These are phyloP conservation scores for Fusarium scirpi DNA, from an alignment of 2,329 filamentous ascomycete species.

Conservation along the genomic window DNA sequence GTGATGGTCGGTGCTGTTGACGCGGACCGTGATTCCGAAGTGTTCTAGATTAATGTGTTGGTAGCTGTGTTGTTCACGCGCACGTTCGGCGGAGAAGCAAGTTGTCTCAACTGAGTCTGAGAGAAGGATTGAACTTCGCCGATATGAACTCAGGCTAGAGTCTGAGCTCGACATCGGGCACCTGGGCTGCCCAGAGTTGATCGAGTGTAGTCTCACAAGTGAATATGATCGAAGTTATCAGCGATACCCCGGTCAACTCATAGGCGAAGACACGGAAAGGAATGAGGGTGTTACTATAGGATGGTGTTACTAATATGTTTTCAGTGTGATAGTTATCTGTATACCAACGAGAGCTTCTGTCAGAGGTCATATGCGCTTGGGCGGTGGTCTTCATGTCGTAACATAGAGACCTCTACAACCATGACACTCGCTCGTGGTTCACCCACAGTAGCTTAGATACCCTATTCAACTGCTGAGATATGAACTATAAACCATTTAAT, in stretches of 20 bases:
- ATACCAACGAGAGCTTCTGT: not conserved
- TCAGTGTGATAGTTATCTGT: not conserved
- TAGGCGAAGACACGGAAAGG: not conserved
- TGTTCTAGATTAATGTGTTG: not conserved
- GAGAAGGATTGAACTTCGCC: not conserved
- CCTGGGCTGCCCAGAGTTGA: not conserved
- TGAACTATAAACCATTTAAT: fast-evolving
- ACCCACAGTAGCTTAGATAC: not conserved
- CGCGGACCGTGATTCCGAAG: not conserved
- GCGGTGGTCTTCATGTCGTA: not conserved
- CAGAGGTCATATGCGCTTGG: too few species aligned
- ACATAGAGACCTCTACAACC: not conserved
- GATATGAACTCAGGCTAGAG: not conserved
- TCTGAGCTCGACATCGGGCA: not conserved
- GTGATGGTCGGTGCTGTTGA: not conserved
- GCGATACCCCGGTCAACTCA: not conserved
- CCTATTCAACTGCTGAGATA: too few species aligned
- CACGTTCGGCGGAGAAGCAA: not conserved
- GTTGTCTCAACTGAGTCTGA: not conserved
- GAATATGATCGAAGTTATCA: not conserved
- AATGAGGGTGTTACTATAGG: not conserved
- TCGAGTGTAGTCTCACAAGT: not conserved
- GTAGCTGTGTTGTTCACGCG: not conserved
- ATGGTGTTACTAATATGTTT: not conserved
- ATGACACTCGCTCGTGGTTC: conserved; percentile 4